Conservation (phyloP, 1,284 basidiomycete genomes). For the Cutaneotrichosporon dermatis region DNA sequence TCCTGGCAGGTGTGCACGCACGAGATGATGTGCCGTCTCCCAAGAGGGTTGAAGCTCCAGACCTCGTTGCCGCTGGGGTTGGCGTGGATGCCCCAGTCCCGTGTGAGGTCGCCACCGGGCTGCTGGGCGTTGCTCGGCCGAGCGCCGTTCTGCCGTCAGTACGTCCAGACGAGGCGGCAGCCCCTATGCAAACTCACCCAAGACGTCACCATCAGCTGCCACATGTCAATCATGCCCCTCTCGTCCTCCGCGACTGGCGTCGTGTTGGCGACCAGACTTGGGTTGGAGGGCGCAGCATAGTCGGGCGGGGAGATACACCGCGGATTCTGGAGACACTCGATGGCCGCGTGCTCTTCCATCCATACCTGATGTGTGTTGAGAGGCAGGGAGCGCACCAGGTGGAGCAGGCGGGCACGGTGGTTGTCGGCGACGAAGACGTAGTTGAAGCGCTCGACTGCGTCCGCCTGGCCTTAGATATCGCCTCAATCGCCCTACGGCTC, state of each 20-base stretch:
- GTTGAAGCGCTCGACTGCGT: background rate
- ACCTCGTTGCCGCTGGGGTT: background rate
- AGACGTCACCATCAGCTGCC: constrained; percentile 3
- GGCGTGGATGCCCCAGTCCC: background rate
- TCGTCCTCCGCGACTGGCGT: background rate
- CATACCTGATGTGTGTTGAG: constrained; percentile 3
- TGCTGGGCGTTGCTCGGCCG: background rate
- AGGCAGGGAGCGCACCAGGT: background rate
- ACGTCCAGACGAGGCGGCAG: background rate
- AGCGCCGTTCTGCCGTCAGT: background rate
- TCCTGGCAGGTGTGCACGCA: background rate
- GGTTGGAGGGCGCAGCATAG: background rate
- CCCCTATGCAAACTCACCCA: background rate
- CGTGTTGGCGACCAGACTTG: background rate
- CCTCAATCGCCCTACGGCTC: background rate
- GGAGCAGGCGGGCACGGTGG: no score
- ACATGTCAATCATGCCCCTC: background rate
- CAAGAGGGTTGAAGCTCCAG: constrained; percentile 10
- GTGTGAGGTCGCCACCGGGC: background rate
- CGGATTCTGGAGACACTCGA: constrained; percentile 12
- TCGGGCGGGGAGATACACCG: constrained; percentile 4
- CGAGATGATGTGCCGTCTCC: constrained; percentile 4
- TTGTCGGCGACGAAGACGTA: background rate
- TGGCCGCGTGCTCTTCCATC: constrained; percentile 4
- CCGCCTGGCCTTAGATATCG: background rate